Evolutionary conservation across 257 asterid genomes (phyloP).

Genomic region (Solanum chiquidenum): DNA sequence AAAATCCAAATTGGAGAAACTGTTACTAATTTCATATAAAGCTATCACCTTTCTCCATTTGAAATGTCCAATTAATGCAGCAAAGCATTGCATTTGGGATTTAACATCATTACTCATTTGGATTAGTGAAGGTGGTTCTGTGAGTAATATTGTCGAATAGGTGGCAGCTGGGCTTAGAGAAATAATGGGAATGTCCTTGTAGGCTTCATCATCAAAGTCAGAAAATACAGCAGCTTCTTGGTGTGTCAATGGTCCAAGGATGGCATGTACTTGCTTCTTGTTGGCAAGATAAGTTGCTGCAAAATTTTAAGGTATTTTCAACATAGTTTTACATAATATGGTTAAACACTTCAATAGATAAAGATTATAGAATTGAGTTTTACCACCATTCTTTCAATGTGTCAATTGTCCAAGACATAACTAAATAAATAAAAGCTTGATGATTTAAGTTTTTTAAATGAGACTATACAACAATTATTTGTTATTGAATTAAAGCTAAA

Average conservation of each 20-base stretch:
- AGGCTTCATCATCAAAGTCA: constrained; percentile 3
- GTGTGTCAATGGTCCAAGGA: constrained; percentile 32
- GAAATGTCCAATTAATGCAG: constrained; percentile 40
- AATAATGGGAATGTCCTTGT: constrained; percentile 21
- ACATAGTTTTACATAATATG: neutral
- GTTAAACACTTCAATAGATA: neutral
- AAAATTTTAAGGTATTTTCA: neutral
- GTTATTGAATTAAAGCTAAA: neutral
- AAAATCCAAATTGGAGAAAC: constrained; percentile 13
- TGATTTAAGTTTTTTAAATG: neutral
- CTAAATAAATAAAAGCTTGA: too few relatives aligned
- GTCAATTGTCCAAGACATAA: too few relatives aligned
- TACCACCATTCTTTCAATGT: neutral
- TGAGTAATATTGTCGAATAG: constrained; percentile 10
- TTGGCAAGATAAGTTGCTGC: constrained; percentile 32
- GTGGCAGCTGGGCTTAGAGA: constrained; percentile 15
- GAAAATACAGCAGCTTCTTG: constrained; percentile 41
- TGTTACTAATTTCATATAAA: constrained; percentile 21
- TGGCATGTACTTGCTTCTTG: constrained; percentile 19
- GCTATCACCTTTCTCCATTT: constrained; percentile 39
- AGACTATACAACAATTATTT: neutral
- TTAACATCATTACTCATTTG: constrained; percentile 18
- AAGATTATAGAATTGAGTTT: neutral
- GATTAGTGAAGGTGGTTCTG: constrained; percentile 1
- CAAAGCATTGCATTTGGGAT: constrained; percentile 29